Evolutionary conservation across 2,329 filamentous ascomycete genomes (phyloP).

Genomic region (Dactylonectria estremocensis): DNA sequence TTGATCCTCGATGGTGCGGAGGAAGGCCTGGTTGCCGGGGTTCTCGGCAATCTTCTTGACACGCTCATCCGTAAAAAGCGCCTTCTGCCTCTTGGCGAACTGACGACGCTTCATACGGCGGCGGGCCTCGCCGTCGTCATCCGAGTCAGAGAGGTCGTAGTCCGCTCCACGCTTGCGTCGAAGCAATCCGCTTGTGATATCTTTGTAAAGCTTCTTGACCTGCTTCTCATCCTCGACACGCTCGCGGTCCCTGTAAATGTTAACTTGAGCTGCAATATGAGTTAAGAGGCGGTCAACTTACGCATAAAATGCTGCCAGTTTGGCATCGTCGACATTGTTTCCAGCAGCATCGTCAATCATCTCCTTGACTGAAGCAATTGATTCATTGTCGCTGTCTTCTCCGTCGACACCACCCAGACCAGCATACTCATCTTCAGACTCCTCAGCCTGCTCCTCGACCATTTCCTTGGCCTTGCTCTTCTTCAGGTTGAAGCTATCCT

Average conservation of each 20-base stretch:
- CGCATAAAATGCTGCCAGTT: conserved; percentile 90
- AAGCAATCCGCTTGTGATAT: conserved; percentile 90
- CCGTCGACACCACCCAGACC: conserved; percentile 92
- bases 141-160: conserved; percentile 90
- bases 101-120: conserved; percentile 88
- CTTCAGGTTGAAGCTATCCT: conserved; percentile 82
- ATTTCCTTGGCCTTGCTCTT: conserved; percentile 90
- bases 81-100: conserved; percentile 92
- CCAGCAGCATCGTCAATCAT: conserved; percentile 92
- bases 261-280: conserved; percentile 22
- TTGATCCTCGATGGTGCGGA: conserved; percentile 89
- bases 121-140: conserved; percentile 85
- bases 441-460: conserved; percentile 93
- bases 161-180: conserved; percentile 87
- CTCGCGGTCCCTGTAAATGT: conserved; percentile 77
- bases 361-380: conserved; percentile 79
- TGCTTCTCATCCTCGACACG: conserved; percentile 87
- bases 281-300: conserved; percentile 67
- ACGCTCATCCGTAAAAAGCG: conserved; percentile 89
- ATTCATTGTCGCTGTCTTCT: conserved; percentile 84
- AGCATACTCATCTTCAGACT: conserved; percentile 98
- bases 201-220: conserved; percentile 91
- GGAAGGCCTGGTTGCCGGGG: conserved; percentile 90
- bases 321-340: conserved; percentile 83
- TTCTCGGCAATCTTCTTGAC: conserved; percentile 92